These are phyloP conservation scores for Botryotinia calthae DNA, from an alignment of 2,329 filamentous ascomycete species.

Conservation along the genomic window DNA sequence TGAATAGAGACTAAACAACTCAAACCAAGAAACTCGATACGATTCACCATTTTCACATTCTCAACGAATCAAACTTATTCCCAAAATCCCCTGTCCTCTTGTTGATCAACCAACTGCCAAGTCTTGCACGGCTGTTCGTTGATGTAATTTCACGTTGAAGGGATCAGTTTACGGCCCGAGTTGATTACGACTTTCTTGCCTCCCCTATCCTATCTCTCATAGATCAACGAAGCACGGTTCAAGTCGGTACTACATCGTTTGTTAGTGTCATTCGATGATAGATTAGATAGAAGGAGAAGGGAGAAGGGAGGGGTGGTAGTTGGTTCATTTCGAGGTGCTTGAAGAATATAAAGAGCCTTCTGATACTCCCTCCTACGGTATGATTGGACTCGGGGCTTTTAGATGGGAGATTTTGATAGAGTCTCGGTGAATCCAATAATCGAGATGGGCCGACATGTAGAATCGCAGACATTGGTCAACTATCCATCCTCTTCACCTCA, in stretches of 20 bases:
- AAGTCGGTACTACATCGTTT: constrained; percentile 5
- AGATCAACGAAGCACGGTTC: constrained; percentile 3
- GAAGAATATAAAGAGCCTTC: neutral
- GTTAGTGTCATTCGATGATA: neutral
- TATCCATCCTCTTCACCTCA: neutral
- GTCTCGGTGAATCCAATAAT: neutral
- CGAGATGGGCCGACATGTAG: neutral
- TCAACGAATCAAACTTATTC: neutral
- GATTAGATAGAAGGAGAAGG: neutral
- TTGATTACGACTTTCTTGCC: constrained; percentile 7
- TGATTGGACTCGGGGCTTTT: neutral
- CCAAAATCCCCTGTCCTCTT: neutral
- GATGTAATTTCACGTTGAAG: neutral
- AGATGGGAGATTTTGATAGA: neutral
- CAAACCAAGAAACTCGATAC: constrained; percentile 1
- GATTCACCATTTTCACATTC: neutral
- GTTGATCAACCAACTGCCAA: constrained; percentile 10
- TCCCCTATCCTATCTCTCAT: constrained; percentile 4
- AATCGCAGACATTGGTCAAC: neutral
- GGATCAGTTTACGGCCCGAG: constrained; percentile 15
- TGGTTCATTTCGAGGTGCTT: neutral
- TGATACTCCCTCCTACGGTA: neutral
- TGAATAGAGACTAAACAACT: neutral
- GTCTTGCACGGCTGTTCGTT: neutral
- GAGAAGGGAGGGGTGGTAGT: neutral